phyloP scores from a whole-genome alignment of 495 filamentous ascomycete genomes.

The Aspergillus saccharolyticus region DNA sequence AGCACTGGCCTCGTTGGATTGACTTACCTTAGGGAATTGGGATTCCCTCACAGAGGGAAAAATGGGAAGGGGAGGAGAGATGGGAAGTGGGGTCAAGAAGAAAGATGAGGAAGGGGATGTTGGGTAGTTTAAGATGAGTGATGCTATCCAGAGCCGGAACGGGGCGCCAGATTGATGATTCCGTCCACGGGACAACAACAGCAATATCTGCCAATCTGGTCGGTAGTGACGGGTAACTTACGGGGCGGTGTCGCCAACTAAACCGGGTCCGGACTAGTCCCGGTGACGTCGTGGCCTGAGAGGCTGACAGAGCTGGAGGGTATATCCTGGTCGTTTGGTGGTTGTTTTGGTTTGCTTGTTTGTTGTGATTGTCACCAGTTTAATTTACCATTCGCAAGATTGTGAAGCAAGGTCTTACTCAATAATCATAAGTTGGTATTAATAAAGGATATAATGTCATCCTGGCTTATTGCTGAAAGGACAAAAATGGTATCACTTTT shows the following conservation, averaged over 20 bases:
- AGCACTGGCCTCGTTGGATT: constrained; percentile 1
- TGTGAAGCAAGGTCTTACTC: too few relatives aligned
- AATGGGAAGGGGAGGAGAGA: constrained; percentile 3
- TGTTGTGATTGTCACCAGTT: not conserved
- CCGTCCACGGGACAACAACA: constrained; percentile 23
- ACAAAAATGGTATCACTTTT: not conserved
- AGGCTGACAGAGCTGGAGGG: too few relatives aligned
- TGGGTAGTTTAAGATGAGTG: constrained; percentile 12
- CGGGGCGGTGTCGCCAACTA: constrained; percentile 10
- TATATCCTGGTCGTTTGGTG: not conserved
- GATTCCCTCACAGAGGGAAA: constrained; percentile 28
- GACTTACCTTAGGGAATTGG: constrained; percentile 18
- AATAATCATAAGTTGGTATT: too few relatives aligned
- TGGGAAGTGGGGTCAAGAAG: not conserved
- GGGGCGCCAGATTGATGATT: not conserved
- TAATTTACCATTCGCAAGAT: too few relatives aligned
- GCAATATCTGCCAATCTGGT: not conserved
- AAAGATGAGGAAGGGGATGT: constrained; percentile 12
- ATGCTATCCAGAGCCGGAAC: constrained; percentile 12
- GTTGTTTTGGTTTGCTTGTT: not conserved
- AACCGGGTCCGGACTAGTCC: constrained; percentile 21
- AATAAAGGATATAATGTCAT: not conserved
- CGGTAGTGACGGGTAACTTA: constrained; percentile 10
- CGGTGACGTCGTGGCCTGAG: constrained; percentile 9
- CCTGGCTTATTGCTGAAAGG: not conserved